Evolutionary conservation across 805 yeast genomes (phyloP).

Genomic region (Lipomyces chichibuensis): DNA sequence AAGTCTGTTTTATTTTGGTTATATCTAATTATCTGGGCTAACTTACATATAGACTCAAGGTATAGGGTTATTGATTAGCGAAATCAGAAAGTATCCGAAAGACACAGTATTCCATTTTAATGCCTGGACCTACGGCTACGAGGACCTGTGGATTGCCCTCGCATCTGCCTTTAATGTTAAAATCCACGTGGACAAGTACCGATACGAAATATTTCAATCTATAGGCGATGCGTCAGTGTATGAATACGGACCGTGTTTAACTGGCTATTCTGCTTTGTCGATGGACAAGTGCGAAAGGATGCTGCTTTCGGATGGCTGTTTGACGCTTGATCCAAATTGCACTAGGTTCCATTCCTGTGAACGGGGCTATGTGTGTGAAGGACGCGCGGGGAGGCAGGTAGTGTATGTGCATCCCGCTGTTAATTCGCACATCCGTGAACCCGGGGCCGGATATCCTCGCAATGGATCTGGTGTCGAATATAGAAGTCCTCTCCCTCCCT

Average conservation of each 20-base stretch:
- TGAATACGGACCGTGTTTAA: slow-evolving; percentile 20
- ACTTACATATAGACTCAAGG: slow-evolving; percentile 49
- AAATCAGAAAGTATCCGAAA: slow-evolving; percentile 51
- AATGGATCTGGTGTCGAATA: slow-evolving; percentile 14
- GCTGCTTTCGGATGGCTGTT: slow-evolving; percentile 1
- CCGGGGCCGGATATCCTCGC: slow-evolving; percentile 36
- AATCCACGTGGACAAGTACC: slow-evolving; percentile 44
- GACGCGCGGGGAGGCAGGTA: not conserved
- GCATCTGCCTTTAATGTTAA: slow-evolving; percentile 38
- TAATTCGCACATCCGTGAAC: slow-evolving; percentile 35
- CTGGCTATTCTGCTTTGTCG: slow-evolving; percentile 3
- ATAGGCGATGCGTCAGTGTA: slow-evolving; percentile 24
- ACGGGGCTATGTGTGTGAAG: slow-evolving; percentile 35
- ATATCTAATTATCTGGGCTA: slow-evolving; percentile 35
- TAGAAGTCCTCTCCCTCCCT: too few species aligned
- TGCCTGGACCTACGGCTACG: slow-evolving; percentile 55
- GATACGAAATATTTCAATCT: slow-evolving; percentile 37
- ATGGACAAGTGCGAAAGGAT: too few species aligned
- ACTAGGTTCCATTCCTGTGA: slow-evolving; percentile 29
- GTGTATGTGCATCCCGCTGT: slow-evolving; percentile 34
- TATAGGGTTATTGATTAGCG: slow-evolving; percentile 42
- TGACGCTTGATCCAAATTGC: slow-evolving; percentile 8
- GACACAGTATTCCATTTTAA: slow-evolving; percentile 49
- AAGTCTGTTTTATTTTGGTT: not conserved
- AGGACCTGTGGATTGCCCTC: slow-evolving; percentile 54